Evolutionary conservation across 305 asterid genomes (phyloP).

Genomic region (Fraxinus baroniana): DNA sequence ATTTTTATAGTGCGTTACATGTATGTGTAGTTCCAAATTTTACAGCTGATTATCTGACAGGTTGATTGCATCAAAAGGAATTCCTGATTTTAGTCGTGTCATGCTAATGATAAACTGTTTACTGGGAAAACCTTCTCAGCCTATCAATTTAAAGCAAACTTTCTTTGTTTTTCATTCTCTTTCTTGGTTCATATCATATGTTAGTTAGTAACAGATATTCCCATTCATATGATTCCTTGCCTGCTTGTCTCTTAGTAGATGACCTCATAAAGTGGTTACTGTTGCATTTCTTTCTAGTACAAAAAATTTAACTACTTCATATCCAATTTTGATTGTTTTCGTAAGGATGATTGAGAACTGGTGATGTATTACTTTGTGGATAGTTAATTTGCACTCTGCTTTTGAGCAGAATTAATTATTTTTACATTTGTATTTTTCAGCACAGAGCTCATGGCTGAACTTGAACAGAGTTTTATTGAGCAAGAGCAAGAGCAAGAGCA

Average conservation of each 20-base stretch:
- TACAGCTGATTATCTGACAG: neutral
- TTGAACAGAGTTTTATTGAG: conserved; percentile 32
- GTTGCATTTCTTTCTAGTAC: neutral
- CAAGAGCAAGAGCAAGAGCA: neutral
- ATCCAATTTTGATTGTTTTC: neutral
- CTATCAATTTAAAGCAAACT: neutral
- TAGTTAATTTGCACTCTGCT: neutral
- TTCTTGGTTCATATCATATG: neutral
- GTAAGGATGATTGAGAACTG: neutral
- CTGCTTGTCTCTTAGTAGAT: neutral
- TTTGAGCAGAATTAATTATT: neutral
- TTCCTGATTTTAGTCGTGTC: neutral
- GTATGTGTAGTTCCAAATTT: neutral
- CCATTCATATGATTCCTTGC: neutral
- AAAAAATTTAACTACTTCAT: neutral
- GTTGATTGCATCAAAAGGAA: neutral
- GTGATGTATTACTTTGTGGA: neutral
- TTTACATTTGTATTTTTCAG: neutral
- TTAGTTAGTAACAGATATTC: neutral
- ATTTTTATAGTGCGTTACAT: neutral
- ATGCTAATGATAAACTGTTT: neutral
- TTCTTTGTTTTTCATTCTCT: neutral
- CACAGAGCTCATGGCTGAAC: conserved; percentile 41
- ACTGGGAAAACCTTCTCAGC: neutral
- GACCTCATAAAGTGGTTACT: neutral